These are phyloP conservation scores for Meredithiella fracta DNA, from an alignment of 2,329 filamentous ascomycete genomes.

Conservation along the genomic window DNA sequence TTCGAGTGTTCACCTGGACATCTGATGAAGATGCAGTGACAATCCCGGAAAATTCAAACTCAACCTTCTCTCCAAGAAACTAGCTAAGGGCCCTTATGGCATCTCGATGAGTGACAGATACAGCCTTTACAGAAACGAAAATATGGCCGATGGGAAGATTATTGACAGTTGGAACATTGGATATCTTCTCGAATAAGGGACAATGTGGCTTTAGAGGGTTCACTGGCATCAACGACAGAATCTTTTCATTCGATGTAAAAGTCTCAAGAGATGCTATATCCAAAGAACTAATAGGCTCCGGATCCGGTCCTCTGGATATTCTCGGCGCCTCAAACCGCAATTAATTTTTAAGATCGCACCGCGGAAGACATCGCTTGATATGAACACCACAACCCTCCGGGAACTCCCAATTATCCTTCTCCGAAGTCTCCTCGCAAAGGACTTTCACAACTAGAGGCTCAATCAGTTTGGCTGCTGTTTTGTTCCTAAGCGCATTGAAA, in stretches of 20 bases:
- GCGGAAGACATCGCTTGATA: neutral
- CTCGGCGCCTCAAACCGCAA: neutral
- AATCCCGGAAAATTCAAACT: no score
- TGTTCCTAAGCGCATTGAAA: no score
- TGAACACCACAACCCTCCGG: neutral
- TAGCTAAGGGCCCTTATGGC: neutral
- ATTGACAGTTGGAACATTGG: neutral
- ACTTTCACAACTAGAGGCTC: neutral
- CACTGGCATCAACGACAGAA: neutral
- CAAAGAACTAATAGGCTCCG: neutral
- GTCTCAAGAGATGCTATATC: neutral
- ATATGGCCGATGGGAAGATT: neutral
- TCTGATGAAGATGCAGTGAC: no score
- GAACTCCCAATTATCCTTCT: neutral
- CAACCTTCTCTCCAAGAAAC: no score
- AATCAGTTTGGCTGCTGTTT: no score
- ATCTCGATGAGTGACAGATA: neutral
- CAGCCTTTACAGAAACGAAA: neutral
- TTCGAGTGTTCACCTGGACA: no score
- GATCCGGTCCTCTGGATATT: neutral
- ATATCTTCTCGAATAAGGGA: neutral
- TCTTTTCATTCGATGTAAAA: neutral
- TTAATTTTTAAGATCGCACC: neutral
- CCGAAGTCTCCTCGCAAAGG: neutral
- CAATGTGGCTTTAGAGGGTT: neutral